phyloP scores from a whole-genome alignment of 108 stramenopile species.

The Tribonema minus region DNA sequence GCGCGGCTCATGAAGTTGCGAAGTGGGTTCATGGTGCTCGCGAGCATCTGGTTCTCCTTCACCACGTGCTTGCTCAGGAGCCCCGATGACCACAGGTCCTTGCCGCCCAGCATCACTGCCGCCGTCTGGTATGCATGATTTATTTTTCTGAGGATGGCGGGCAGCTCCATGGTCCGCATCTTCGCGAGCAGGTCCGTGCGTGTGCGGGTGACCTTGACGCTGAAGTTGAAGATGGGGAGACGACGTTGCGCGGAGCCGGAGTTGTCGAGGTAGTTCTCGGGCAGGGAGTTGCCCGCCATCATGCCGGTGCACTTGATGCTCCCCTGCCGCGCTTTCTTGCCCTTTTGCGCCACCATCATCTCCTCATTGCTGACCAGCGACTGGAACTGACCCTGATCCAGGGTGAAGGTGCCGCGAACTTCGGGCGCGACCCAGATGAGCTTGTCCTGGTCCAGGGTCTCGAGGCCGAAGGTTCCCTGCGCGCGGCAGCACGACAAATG shows the following conservation, averaged over 20 bases:
- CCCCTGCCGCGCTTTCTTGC: not conserved
- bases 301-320: not conserved
- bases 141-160: not conserved
- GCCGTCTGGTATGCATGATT: not conserved
- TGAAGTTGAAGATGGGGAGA: not conserved
- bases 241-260: not conserved
- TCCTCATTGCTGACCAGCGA: not conserved
- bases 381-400: constrained; percentile 14
- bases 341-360: not conserved
- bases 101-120: not conserved
- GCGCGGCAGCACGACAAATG: too few relatives aligned
- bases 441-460: too few relatives aligned
- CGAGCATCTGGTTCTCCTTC: not conserved
- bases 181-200: not conserved
- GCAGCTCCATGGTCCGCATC: not conserved
- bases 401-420: too few relatives aligned
- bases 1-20: not conserved
- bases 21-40: constrained; percentile 2
- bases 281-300: constrained; percentile 4
- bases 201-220: not conserved
- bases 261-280: not conserved
- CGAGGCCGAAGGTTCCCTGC: too few relatives aligned
- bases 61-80: not conserved
- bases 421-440: too few relatives aligned
- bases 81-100: not conserved